Evolutionary conservation across 176 grass and related monocot species (phyloP), one percentile per base, ranked within the genome.

Genomic region (Triticum monococcum): DNA sequence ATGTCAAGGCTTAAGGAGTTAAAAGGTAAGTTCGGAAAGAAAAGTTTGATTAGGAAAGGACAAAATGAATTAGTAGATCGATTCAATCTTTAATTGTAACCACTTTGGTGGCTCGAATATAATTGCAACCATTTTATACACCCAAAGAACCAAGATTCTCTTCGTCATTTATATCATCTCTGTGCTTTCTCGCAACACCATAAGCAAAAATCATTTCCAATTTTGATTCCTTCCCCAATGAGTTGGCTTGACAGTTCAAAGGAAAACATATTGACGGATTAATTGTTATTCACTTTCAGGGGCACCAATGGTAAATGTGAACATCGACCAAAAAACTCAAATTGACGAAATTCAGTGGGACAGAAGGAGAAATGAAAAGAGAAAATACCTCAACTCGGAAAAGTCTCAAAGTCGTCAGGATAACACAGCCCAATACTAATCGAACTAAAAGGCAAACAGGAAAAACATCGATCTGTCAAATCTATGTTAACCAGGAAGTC

Each of bases 361-460:
- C 16, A 76, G 11, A 93, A 37, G 1, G 5, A 81, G 28, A 86
- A 17, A 52, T 78, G 59, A 78, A 78, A 80, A 88, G 68, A 41
- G 22, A 72, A 80, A 12, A 68, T 83, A 99, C 97, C 92, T 99
- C 92, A 88, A 91, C 85, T 79, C 92, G 89, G 45, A 99, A 88
- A 90, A 88, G 67, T 78, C 94, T 91, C 79, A 94, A 89, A 70
- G 92, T 86, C 71, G 52, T 77, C 87, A 99, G 72, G 23, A 78
- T 88, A 84, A 91, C 77, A 87, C 43, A 90, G 79, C 97, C 91
- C 84, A 94, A 85, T 52, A 84, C 72, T 77, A 96, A 75, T 57
- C 92, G 87, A 90, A 91, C 97, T 99, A 88, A 72, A 81, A 83
- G 66, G 22, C 3, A 78, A 75, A 69, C 13, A 87, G 32, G 63